phyloP scores from a whole-genome alignment of 2,329 filamentous ascomycete species.

The Colletotrichum abscissum region DNA sequence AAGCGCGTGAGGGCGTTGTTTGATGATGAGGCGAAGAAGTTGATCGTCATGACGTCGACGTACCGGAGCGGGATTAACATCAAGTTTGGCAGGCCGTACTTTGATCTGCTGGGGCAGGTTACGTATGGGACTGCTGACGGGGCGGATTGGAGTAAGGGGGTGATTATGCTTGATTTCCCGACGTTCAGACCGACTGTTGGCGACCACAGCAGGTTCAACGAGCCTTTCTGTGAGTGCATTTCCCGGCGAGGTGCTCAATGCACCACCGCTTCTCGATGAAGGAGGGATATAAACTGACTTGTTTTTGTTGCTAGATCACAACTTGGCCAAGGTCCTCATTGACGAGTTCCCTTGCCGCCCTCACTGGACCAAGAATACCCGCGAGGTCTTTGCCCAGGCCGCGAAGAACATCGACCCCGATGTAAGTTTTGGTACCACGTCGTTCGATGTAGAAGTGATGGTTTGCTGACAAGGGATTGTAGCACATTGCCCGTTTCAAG shows the following conservation, averaged over 20 bases:
- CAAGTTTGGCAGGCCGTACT: slow-evolving; percentile 62
- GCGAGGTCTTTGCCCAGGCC: slow-evolving; percentile 56
- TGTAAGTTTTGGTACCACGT: slow-evolving; percentile 40
- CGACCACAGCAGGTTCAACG: slow-evolving; percentile 59
- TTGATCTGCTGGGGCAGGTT: slow-evolving; percentile 61
- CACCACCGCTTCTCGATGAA: background rate
- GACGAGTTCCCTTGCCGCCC: slow-evolving; percentile 62
- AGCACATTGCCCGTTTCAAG: slow-evolving; percentile 60
- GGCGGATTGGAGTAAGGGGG: slow-evolving; percentile 60
- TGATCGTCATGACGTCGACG: slow-evolving; percentile 60
- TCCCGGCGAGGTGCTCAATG: background rate
- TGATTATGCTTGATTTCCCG: slow-evolving; percentile 67
- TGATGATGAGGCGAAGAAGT: slow-evolving; percentile 56
- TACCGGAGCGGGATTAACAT: slow-evolving; percentile 65
- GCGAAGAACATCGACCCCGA: slow-evolving; percentile 59
- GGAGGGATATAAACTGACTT: background rate
- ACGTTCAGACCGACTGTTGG: slow-evolving; percentile 57
- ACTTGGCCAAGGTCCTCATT: slow-evolving; percentile 57
- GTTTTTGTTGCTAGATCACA: slow-evolving; percentile 46
- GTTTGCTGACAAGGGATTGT: background rate
- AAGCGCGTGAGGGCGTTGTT: slow-evolving; percentile 60
- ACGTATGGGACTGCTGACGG: slow-evolving; percentile 59
- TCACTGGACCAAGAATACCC: slow-evolving; percentile 66
- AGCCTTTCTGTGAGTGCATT: slow-evolving; percentile 57
- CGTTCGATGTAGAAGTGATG: fast-evolving